Percentiles rank a stretch among this genome's conserved stretches.
phyloP scores from a whole-genome alignment of 2,329 filamentous ascomycete genomes.

The Fusarium solani-melongenae region DNA sequence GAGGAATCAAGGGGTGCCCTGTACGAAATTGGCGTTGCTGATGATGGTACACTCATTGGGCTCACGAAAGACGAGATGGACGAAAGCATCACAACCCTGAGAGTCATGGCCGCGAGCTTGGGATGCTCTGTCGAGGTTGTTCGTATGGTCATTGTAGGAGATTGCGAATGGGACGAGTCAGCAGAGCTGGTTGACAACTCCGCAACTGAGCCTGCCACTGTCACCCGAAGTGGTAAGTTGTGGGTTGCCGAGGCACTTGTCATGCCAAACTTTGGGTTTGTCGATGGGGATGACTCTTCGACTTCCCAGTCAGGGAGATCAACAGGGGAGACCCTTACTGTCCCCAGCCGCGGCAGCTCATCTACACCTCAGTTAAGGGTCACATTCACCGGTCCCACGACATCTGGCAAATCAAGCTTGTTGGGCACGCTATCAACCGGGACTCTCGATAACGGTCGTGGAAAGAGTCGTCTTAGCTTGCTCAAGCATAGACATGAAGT shows the following conservation, averaged over 20 bases:
- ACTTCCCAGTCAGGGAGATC: neutral
- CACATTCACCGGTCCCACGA: slow-evolving; percentile 88
- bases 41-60: slow-evolving; percentile 91
- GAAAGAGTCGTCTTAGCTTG: slow-evolving; percentile 87
- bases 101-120: slow-evolving; percentile 91
- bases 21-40: slow-evolving; percentile 96
- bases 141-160: slow-evolving; percentile 84
- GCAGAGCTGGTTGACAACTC: slow-evolving; percentile 45
- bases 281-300: slow-evolving; percentile 11
- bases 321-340: slow-evolving; percentile 21
- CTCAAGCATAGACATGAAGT: slow-evolving; percentile 95
- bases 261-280: slow-evolving; percentile 72
- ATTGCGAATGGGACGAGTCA: slow-evolving; percentile 78
- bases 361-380: slow-evolving; percentile 82
- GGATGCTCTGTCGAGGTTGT: slow-evolving; percentile 87
- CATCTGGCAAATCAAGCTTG: slow-evolving; percentile 91
- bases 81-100: slow-evolving; percentile 86
- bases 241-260: slow-evolving; percentile 93
- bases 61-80: slow-evolving; percentile 91
- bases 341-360: slow-evolving; percentile 59
- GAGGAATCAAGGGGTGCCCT: slow-evolving; percentile 93
- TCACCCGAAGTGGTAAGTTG: slow-evolving; percentile 64
- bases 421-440: slow-evolving; percentile 90
- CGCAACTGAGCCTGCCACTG: slow-evolving; percentile 33
- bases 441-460: slow-evolving; percentile 89